Evolutionary conservation across 768 basidiomycete genomes (phyloP), one percentile per base, ranked within the genome.

Genomic region (Xerocomellus intermedius): DNA sequence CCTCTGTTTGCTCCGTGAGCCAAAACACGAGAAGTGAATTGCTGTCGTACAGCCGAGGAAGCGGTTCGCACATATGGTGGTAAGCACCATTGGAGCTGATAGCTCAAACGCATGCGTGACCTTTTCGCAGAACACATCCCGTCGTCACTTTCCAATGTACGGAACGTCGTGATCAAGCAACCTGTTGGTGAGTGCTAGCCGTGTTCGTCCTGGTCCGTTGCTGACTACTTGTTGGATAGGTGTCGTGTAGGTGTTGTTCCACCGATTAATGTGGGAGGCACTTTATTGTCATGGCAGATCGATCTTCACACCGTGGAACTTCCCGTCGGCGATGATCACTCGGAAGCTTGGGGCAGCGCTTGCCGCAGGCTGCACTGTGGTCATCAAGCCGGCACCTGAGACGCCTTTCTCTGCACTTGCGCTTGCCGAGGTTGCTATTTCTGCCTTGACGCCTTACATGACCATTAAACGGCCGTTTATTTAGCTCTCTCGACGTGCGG

Each of bases 341-440:
- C 86, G 93, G n/a, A 95, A 95, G 71, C 75, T 94, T 16, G 91
- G 84, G 26, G 84, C 92, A 28, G 93, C 91, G 22, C 81, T 98
- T 16, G 96, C 95, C 2, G 94, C 94, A 16, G 97, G 97, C n/a
- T 98, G 96, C 69, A 97, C 96, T 0, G 81, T 86, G 0, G 94
- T 99, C 44, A 86, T 98, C 70, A 98, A 98, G 64, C 95, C 95
- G 2, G 87, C 97, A 1, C 82, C 93, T 1, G 97, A 99, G 72
- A 93, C 97, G 0, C 97, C 97, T 1, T 97, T 92, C 74, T 93
- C 92, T 30, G 84, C 86, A 9, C 81, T 98, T 12, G 97, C 96
- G 5, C 78, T 98, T 21, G 87, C 85, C n/a, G 95, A 97, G 77
- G 92, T 91, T 64, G 45, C 70, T 51, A 17, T 14, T 17, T 38